These are phyloP conservation scores for Cercophora sp. DNA, from an alignment of 495 filamentous ascomycete species.

Conservation along the genomic window DNA sequence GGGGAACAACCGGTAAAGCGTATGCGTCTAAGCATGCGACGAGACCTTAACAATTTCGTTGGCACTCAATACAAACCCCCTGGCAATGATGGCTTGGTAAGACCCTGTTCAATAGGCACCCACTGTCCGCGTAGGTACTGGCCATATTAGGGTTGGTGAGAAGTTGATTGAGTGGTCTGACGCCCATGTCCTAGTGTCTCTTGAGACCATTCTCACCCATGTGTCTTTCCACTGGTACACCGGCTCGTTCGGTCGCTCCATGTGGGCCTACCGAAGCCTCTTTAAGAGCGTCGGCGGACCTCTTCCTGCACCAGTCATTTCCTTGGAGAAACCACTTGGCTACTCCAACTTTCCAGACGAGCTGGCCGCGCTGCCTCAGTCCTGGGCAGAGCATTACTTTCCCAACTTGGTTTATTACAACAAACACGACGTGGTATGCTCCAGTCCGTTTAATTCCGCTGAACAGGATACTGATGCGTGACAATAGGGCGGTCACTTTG, in stretches of 20 bases:
- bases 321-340: slow-evolving; percentile 50
- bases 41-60: slow-evolving; percentile 59
- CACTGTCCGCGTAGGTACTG: no score
- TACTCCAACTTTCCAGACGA: slow-evolving; percentile 57
- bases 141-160: slow-evolving; percentile 42
- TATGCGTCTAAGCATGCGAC: slow-evolving; percentile 59
- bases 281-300: slow-evolving; percentile 25
- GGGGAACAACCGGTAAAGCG: slow-evolving; percentile 36
- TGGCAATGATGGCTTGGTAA: slow-evolving; percentile 64
- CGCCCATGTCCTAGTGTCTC: slow-evolving; percentile 29
- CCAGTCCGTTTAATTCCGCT: no score
- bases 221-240: slow-evolving; percentile 66
- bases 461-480: no score
- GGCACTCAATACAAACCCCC: slow-evolving; percentile 50
- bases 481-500: no score
- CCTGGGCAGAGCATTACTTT: slow-evolving; percentile 46
- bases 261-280: slow-evolving; percentile 48
- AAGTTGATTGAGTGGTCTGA: slow-evolving; percentile 66
- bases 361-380: slow-evolving; percentile 44
- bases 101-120: no score
- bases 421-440: background rate
- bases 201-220: slow-evolving; percentile 53
- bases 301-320: background rate
- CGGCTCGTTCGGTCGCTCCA: slow-evolving; percentile 49
- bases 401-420: slow-evolving; percentile 22